Percentiles rank a stretch among this genome's conserved stretches.
These are phyloP conservation scores for Leptosphaerulina australis DNA, from an alignment of 2,329 filamentous ascomycete genomes.

Conservation along the genomic window DNA sequence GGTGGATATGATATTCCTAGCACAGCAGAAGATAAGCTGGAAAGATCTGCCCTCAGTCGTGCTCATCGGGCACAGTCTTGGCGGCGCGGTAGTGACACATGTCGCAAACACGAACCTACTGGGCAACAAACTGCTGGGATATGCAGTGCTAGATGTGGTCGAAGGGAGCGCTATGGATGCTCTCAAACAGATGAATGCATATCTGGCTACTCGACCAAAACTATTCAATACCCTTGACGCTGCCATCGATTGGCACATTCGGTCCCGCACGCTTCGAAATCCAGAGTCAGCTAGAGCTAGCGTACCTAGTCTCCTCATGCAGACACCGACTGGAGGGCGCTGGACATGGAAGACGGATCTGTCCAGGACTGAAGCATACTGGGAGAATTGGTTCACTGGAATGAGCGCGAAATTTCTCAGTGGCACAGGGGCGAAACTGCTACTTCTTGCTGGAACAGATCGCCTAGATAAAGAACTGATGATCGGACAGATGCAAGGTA, in stretches of 20 bases:
- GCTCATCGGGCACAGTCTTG: conserved; percentile 89
- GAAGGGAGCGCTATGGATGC: conserved; percentile 95
- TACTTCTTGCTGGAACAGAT: conserved; percentile 88
- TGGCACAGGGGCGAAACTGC: conserved; percentile 79
- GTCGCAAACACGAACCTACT: conserved; percentile 72
- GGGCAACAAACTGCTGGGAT: conserved; percentile 75
- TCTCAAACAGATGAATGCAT: conserved; percentile 90
- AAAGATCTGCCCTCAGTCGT: conserved; percentile 72
- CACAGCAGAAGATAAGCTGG: conserved; percentile 75
- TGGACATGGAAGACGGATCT: conserved; percentile 91
- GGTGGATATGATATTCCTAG: conserved; percentile 69
- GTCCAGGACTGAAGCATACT: conserved; percentile 82
- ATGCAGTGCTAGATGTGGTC: conserved; percentile 91
- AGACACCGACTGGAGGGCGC: conserved; percentile 42
- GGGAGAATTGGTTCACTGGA: conserved; percentile 91
- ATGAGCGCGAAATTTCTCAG: conserved; percentile 86
- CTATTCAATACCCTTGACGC: conserved; percentile 78
- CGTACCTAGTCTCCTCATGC: conserved; percentile 77
- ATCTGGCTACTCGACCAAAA: conserved; percentile 79
- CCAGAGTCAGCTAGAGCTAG: conserved; percentile 81
- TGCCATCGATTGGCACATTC: conserved; percentile 92
- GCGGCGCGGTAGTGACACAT: conserved; percentile 88
- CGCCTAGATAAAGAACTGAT: conserved; percentile 88
- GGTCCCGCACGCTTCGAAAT: conserved; percentile 85
- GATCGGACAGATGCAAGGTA: conserved; percentile 97